phyloP scores from a whole-genome alignment of 257 asterid genomes.

The Misopates orontium region DNA sequence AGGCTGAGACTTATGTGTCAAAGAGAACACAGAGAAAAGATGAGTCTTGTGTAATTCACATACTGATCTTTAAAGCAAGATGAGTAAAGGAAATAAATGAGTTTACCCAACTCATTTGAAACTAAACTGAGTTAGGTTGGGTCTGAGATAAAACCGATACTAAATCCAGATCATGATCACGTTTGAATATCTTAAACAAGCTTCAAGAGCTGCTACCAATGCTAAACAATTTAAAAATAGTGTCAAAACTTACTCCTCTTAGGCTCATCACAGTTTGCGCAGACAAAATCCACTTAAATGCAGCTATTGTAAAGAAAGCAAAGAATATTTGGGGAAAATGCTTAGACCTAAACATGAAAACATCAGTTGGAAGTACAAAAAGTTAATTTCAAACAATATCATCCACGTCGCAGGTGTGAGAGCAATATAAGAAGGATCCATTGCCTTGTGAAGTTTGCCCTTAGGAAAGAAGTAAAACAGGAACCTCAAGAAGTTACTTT shows the following conservation, averaged over 20 bases:
- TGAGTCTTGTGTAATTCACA: conserved; percentile 2
- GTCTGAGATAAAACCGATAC: background rate
- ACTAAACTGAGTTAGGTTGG: background rate
- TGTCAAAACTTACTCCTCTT: conserved; percentile 9
- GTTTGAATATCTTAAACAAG: conserved; percentile 7
- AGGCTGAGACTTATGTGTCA: background rate
- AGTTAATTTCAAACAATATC: background rate
- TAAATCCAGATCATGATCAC: background rate
- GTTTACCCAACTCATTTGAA: background rate
- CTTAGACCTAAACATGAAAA: background rate
- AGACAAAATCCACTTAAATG: background rate
- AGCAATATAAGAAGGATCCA: background rate
- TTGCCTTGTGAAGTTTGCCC: background rate
- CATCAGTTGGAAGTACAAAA: background rate
- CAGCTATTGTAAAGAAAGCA: conserved; percentile 1
- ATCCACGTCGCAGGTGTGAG: background rate
- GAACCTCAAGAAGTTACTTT: too few species aligned
- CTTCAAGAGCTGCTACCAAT: conserved; percentile 3
- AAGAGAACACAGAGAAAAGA: conserved; percentile 8
- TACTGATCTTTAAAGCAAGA: conserved; percentile 17
- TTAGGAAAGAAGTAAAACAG: too few species aligned
- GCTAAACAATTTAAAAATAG: background rate
- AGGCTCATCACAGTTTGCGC: background rate
- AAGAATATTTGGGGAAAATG: background rate
- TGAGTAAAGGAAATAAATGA: background rate